These are phyloP conservation scores for Vinca major DNA, from an alignment of 305 asterid genomes.

Conservation along the genomic window DNA sequence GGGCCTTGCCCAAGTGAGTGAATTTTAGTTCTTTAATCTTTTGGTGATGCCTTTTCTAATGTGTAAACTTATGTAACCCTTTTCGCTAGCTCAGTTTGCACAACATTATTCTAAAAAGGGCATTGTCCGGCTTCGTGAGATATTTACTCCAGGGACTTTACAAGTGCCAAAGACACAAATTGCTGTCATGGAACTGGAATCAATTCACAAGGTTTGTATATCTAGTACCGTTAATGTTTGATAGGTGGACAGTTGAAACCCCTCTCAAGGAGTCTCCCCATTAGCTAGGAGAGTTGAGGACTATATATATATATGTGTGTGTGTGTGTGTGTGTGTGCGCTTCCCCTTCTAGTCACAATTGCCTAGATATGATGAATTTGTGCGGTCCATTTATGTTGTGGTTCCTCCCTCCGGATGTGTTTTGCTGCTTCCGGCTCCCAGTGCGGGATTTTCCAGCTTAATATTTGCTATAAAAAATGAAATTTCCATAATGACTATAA, in stretches of 20 bases:
- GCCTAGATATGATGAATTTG: too few relatives aligned
- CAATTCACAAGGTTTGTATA: constrained; percentile 78
- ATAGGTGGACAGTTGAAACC: too few relatives aligned
- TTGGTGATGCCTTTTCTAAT: constrained; percentile 7
- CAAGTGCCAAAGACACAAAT: constrained; percentile 64
- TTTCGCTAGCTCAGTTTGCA: constrained; percentile 58
- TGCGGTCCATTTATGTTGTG: too few relatives aligned
- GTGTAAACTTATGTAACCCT: constrained; percentile 2
- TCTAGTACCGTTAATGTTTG: constrained; percentile 1
- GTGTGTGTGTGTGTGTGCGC: too few relatives aligned
- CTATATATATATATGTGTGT: too few relatives aligned
- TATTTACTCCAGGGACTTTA: constrained; percentile 79
- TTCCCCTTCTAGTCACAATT: too few relatives aligned
- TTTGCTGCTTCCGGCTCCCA: too few relatives aligned
- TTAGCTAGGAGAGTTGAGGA: too few relatives aligned
- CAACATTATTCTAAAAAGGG: constrained; percentile 51
- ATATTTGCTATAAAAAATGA: too few relatives aligned
- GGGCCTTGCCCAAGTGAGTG: constrained; percentile 80
- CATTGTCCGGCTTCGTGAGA: constrained; percentile 68
- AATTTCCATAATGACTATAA: neutral
- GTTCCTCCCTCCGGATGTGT: too few relatives aligned
- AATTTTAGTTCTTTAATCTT: constrained; percentile 8
- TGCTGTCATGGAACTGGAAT: constrained; percentile 85
- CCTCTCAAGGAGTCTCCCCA: too few relatives aligned
- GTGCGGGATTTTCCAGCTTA: too few relatives aligned